phyloP scores from a whole-genome alignment of 1,284 basidiomycete species.

The Mycena citricolor region DNA sequence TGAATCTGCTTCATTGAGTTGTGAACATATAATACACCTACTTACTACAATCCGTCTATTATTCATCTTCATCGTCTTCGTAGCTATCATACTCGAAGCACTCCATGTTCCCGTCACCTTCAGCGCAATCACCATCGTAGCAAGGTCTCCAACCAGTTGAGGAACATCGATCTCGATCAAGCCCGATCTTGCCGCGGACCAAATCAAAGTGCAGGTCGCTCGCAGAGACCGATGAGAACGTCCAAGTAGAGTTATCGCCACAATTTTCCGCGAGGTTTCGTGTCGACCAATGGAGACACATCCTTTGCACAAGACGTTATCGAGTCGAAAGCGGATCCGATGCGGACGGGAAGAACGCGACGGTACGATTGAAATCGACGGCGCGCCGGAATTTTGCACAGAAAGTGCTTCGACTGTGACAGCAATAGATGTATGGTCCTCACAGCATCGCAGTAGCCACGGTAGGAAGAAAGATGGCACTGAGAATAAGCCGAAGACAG shows the following conservation, averaged over 20 bases:
- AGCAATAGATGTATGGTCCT: constrained; percentile 3
- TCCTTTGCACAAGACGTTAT: constrained; percentile 17
- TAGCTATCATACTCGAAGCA: too few species aligned
- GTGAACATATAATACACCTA: too few species aligned
- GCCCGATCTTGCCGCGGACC: constrained; percentile 20
- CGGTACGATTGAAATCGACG: constrained; percentile 7
- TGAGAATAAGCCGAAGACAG: constrained; percentile 17
- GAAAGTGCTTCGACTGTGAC: background rate
- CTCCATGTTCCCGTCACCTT: too few species aligned
- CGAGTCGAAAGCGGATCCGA: constrained; percentile 24
- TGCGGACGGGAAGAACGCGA: constrained; percentile 20
- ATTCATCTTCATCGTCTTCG: too few species aligned
- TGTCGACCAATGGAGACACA: constrained; percentile 22
- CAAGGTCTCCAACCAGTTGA: too few species aligned
- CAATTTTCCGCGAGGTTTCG: constrained; percentile 20
- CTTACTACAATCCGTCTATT: too few species aligned
- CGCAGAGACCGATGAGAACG: constrained; percentile 9
- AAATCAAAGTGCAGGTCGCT: constrained; percentile 25
- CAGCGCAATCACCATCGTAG: too few species aligned
- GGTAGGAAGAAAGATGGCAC: constrained; percentile 24
- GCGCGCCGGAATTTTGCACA: background rate
- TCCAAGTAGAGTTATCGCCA: constrained; percentile 10
- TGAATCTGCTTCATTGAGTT: too few species aligned
- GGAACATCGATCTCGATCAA: too few species aligned
- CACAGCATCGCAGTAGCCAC: constrained; percentile 23